Conservation (phyloP, 495 filamentous ascomycete species). For the Lineolata rhizophorae region DNA sequence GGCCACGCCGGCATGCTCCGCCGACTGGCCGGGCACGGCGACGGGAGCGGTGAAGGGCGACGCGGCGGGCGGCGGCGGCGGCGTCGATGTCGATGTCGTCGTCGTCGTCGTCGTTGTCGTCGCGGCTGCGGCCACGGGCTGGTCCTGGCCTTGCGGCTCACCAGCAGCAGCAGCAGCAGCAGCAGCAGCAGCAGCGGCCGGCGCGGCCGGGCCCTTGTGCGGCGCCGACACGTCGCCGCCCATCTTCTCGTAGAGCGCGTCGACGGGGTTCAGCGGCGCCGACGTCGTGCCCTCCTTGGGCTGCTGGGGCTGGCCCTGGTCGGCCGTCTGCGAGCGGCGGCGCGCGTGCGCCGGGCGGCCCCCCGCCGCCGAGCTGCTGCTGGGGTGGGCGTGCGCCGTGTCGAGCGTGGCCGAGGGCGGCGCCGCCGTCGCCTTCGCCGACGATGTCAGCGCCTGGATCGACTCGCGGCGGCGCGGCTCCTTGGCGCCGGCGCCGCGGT, state of each 20-base stretch:
- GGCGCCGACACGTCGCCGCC: no score
- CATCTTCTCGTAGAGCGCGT: not conserved
- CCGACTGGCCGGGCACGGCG: not conserved
- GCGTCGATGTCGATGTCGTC: not conserved
- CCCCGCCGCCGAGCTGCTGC: constrained; percentile 7
- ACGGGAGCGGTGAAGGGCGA: not conserved
- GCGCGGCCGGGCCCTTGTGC: no score
- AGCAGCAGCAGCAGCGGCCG: no score
- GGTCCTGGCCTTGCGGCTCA: no score
- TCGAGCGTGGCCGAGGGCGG: constrained; percentile 14
- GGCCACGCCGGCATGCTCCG: no score
- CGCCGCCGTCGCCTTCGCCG: constrained; percentile 14
- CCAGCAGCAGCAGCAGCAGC: no score
- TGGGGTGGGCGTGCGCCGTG: constrained; percentile 10
- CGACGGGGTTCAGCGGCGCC: not conserved
- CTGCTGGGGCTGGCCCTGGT: no score
- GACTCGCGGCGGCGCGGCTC: constrained; percentile 15
- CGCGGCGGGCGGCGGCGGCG: not conserved
- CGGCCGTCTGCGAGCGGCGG: no score
- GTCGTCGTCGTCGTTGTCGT: no score
- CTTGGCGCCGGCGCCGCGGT: constrained; percentile 3
- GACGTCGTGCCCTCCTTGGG: not conserved
- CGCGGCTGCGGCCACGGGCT: no score
- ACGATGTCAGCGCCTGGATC: constrained; percentile 9
- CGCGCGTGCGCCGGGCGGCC: no score